A percentile compares a stretch with the other conserved stretches of the same genome.
These are phyloP conservation scores for Odontarrhena argentea DNA, from an alignment of 345 rosid genomes.

Conservation along the genomic window DNA sequence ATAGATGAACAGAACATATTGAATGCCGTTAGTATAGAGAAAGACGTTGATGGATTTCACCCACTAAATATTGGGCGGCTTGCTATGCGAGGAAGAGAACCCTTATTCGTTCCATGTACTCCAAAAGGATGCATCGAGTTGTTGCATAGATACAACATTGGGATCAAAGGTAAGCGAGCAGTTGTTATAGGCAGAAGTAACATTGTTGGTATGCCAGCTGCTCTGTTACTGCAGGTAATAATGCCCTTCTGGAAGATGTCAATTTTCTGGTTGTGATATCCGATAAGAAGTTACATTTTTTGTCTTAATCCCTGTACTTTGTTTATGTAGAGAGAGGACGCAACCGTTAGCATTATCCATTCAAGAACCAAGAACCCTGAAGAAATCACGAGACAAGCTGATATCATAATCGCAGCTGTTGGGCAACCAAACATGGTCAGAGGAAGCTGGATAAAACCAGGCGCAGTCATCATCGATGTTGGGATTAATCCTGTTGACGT, in stretches of 20 bases:
- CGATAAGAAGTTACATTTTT: not conserved
- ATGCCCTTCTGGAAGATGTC: not conserved
- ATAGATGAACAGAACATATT: conserved; percentile 74
- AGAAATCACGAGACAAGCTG: conserved; percentile 72
- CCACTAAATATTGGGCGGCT: conserved; percentile 83
- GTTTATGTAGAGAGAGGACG: conserved; percentile 71
- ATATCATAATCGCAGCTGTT: conserved; percentile 75
- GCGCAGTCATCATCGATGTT: conserved; percentile 85
- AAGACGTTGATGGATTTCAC: conserved; percentile 92
- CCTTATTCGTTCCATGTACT: conserved; percentile 79
- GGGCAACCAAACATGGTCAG: conserved; percentile 84
- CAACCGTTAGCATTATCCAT: conserved; percentile 73
- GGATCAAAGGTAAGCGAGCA: conserved; percentile 81
- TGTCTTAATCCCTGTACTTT: conserved; percentile 13
- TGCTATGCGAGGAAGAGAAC: conserved; percentile 88
- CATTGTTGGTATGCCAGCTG: conserved; percentile 95
- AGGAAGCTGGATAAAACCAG: conserved; percentile 88
- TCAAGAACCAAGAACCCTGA: conserved; percentile 80
- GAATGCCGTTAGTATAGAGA: conserved; percentile 75
- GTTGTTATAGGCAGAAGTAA: conserved; percentile 91
- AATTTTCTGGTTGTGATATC: not conserved
- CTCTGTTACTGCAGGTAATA: conserved; percentile 74
- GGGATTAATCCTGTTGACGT: conserved; percentile 89
- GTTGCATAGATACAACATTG: conserved; percentile 67
- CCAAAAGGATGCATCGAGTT: conserved; percentile 94